Evolutionary conservation across 176 grass and related monocot species (phyloP).

Genomic region (Cenchrus fungigraminus): DNA sequence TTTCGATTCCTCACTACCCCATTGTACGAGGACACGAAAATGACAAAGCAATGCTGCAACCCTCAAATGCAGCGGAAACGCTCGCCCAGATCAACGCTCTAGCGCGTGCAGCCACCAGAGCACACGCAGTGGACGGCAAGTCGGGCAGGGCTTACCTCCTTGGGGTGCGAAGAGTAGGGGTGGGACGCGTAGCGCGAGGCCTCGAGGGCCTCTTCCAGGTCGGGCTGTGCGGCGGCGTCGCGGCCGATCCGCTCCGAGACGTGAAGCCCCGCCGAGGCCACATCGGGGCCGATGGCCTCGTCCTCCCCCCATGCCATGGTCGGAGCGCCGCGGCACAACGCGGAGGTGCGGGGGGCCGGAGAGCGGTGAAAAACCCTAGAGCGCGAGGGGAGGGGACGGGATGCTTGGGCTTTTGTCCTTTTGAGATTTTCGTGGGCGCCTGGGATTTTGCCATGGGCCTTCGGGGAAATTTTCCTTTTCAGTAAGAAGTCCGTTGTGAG

Average conservation of each 20-base stretch:
- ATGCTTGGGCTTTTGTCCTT: constrained; percentile 25
- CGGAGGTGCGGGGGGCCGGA: background rate
- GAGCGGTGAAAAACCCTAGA: constrained; percentile 60
- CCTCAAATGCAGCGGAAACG: constrained; percentile 7
- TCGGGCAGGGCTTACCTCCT: constrained; percentile 61
- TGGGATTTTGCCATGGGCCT: constrained; percentile 21
- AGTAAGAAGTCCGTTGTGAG: no score
- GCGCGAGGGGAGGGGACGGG: constrained; percentile 29
- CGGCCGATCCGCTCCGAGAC: constrained; percentile 87
- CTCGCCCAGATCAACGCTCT: constrained; percentile 5
- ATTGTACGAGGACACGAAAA: background rate
- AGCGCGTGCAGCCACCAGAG: background rate
- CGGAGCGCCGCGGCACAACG: constrained; percentile 34
- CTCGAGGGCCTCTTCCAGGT: constrained; percentile 94
- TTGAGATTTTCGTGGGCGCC: background rate
- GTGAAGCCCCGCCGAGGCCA: constrained; percentile 85
- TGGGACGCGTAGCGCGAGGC: constrained; percentile 96
- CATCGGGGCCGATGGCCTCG: constrained; percentile 84
- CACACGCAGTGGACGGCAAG: background rate
- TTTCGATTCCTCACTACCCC: background rate
- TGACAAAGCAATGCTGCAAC: background rate
- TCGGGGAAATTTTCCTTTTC: constrained; percentile 13
- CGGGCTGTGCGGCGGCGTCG: constrained; percentile 76
- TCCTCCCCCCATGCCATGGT: constrained; percentile 90
- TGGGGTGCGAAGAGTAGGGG: constrained; percentile 88